A percentile compares a stretch with the other conserved stretches of the same genome.
phyloP scores from a whole-genome alignment of 768 basidiomycete genomes.

The Auricularia sp. region DNA sequence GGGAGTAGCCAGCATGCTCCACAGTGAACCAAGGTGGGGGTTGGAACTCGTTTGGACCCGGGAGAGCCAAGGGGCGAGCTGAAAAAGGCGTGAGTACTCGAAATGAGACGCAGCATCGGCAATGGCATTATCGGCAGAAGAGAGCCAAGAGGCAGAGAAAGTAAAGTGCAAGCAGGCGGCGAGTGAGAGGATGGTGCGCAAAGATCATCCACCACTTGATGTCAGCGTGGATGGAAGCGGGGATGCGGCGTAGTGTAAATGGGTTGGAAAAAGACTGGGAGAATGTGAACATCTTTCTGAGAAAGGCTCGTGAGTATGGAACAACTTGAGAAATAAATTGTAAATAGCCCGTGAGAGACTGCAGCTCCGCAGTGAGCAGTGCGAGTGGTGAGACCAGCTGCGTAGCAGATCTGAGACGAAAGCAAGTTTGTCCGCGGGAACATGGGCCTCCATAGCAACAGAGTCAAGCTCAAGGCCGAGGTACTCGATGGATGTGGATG shows the following conservation, averaged over 20 bases:
- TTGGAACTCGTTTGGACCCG: slow-evolving; percentile 14
- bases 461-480: slow-evolving; percentile 15
- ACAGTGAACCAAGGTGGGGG: slow-evolving; percentile 13
- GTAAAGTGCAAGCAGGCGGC: slow-evolving; percentile 12
- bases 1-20: slow-evolving; percentile 9
- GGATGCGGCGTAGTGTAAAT: slow-evolving; percentile 16
- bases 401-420: slow-evolving; percentile 17
- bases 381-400: slow-evolving; percentile 13
- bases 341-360: slow-evolving; percentile 26
- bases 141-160: slow-evolving; percentile 10
- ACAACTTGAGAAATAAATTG: slow-evolving; percentile 28
- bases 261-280: slow-evolving; percentile 8
- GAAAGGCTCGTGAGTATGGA: slow-evolving; percentile 20
- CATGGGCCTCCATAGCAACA: slow-evolving; percentile 23
- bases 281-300: slow-evolving; percentile 2
- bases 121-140: slow-evolving; percentile 10
- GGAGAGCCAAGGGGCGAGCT: slow-evolving; percentile 16
- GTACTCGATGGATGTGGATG: slow-evolving; percentile 11
- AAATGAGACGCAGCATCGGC: slow-evolving; percentile 14
- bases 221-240: slow-evolving; percentile 14
- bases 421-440: slow-evolving; percentile 22
- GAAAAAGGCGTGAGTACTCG: slow-evolving; percentile 17
- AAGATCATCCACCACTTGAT: slow-evolving; percentile 25
- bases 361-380: slow-evolving; percentile 19
- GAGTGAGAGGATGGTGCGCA: slow-evolving; percentile 9